Conservation (phyloP, 129 eudicot species). For the Arctium minus region DNA sequence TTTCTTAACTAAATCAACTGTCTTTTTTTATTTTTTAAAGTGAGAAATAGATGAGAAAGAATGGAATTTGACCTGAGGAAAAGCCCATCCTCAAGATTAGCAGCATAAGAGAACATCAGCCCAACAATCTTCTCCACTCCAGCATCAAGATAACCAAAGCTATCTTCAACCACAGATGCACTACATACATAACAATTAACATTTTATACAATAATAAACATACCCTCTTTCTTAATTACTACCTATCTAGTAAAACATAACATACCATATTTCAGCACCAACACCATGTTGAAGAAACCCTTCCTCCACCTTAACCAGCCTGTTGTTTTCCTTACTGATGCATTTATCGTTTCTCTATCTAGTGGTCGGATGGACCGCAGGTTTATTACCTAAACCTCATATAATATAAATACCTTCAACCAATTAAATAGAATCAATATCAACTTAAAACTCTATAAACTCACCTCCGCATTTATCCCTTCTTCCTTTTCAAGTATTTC, state of each 20-base stretch:
- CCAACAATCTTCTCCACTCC: constrained; percentile 64
- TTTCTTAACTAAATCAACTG: no score
- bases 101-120: constrained; percentile 74
- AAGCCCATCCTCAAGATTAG: constrained; percentile 67
- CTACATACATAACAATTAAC: constrained; percentile 21
- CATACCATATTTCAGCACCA: constrained; percentile 85
- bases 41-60: no score
- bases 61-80: constrained; percentile 53
- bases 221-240: no score
- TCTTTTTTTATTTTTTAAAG: not conserved
- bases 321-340: constrained; percentile 79
- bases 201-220: no score
- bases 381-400: constrained; percentile 47
- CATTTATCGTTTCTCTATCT: constrained; percentile 62
- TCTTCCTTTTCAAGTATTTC: constrained; percentile 66
- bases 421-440: not conserved
- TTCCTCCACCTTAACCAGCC: constrained; percentile 73
- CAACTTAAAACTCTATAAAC: not conserved
- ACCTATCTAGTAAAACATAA: not conserved
- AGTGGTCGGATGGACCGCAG: constrained; percentile 73
- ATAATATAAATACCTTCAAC: not conserved
- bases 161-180: constrained; percentile 55
- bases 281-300: constrained; percentile 82
- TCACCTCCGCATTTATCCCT: constrained; percentile 72
- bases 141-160: constrained; percentile 64